Percentiles rank a stretch among this genome's conserved stretches.
These are phyloP conservation scores for Debaryomyces prosopidis DNA, from an alignment of 805 yeast species.

Conservation along the genomic window DNA sequence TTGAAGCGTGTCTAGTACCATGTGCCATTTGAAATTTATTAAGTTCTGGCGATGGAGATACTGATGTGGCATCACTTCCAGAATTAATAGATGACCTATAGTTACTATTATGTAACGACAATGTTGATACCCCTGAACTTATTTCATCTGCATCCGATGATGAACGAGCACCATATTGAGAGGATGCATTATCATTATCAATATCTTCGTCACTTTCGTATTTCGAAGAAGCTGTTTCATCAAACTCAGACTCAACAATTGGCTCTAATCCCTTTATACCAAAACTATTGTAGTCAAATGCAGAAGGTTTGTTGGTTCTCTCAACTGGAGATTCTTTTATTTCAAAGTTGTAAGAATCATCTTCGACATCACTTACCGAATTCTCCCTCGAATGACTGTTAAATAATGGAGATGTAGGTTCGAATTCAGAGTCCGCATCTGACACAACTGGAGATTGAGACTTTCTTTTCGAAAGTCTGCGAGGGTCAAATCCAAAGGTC, in stretches of 20 bases:
- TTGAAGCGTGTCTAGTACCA: constrained; percentile 11
- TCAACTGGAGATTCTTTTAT: not conserved
- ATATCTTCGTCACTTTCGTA: constrained; percentile 28
- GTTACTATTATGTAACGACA: constrained; percentile 41
- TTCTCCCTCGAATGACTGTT: not conserved
- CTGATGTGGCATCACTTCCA: constrained; percentile 23
- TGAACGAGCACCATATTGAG: constrained; percentile 12
- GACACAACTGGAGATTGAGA: not conserved
- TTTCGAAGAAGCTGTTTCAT: constrained; percentile 31
- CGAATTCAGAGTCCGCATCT: not conserved
- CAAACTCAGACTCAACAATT: constrained; percentile 34
- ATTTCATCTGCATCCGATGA: constrained; percentile 19
- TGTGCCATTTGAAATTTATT: constrained; percentile 10
- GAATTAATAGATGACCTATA: constrained; percentile 36
- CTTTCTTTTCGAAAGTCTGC: constrained; percentile 7
- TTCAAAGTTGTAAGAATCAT: constrained; percentile 2
- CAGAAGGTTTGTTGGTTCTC: not conserved
- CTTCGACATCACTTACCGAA: not conserved
- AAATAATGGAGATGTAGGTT: not conserved
- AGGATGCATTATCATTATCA: constrained; percentile 15
- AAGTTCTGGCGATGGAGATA: constrained; percentile 15
- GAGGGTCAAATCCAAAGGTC: constrained; percentile 24
- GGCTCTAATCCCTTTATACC: constrained; percentile 38
- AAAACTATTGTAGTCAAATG: constrained; percentile 26
- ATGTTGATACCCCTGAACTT: constrained; percentile 32